Evolutionary conservation across 2,329 filamentous ascomycete species (phyloP), one percentile per base, ranked within the genome.

Genomic region (Trichoderma oligosporum): DNA sequence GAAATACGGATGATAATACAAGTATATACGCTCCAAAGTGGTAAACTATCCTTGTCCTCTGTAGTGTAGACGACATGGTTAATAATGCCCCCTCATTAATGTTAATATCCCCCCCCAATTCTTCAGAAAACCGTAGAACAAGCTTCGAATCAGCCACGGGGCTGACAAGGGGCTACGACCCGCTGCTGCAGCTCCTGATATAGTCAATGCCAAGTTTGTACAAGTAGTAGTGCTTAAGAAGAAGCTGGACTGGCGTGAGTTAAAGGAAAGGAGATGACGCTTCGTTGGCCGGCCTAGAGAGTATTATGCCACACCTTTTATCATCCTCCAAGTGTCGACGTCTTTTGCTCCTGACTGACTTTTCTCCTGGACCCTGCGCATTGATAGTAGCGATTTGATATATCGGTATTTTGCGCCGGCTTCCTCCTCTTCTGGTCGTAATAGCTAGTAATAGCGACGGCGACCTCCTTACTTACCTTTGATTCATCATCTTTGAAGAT

Each of bases 151-250:
- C 24, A 57, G 46, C 29, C 39, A 51, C 47, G 38, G n/a, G n/a
- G 55, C 31, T 36, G 49, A 46, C 56, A 35, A 58, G 56, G 56
- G 48, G 41, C 56, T 48, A 58, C 48, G 56, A 58, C 56, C 56
- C 56, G 56, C 56, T 39, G 44, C 48, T 58, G 56, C 31, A 53
- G 46, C 38, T 54, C 48, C 48, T 41, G 33, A 47, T 58, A 58
- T 39, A 41, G 48, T 44, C 35, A 35, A 25, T 27, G 25, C 46
- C 38, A 35, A 45, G 16, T 58, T 29, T n/a, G n/a, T n/a, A 24
- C 38, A 44, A 16, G 52, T n/a, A 20, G 22, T 55, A 29, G 27
- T 33, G 16, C 6, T 41, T 9, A 24, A 41, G 24, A 12, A 5
- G 35, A 18, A 24, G 47, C 45, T 39, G 54, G 38, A 25, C 8